phyloP scores from a whole-genome alignment of 2,329 filamentous ascomycete species.

The Sordariomycetes sp. region DNA sequence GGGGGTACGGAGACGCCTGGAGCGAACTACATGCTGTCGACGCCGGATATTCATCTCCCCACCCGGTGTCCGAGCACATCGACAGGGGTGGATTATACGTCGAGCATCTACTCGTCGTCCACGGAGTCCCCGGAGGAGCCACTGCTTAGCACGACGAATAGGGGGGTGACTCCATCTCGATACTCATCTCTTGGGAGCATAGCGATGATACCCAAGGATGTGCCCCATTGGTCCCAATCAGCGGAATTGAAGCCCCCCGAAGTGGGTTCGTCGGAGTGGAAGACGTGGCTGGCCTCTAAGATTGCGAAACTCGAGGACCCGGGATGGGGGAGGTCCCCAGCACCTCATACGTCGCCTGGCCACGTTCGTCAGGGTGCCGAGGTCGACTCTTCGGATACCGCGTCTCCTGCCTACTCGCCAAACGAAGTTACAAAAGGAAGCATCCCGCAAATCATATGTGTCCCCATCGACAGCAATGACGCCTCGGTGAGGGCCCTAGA shows the following conservation, averaged over 20 bases:
- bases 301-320: constrained; percentile 28
- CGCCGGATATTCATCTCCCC: background rate
- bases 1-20: background rate
- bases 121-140: background rate
- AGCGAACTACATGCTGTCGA: constrained; percentile 1
- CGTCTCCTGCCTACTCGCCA: background rate
- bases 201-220: background rate
- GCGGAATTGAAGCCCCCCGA: constrained; percentile 22
- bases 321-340: background rate
- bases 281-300: constrained; percentile 38
- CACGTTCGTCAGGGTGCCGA: constrained; percentile 37
- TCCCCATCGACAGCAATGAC: background rate
- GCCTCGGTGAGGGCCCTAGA: background rate
- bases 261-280: constrained; percentile 39
- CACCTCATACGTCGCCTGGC: constrained; percentile 12
- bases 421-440: background rate
- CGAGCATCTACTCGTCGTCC: constrained; percentile 2
- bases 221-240: constrained; percentile 10
- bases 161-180: background rate
- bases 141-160: too few relatives aligned
- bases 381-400: constrained; percentile 21
- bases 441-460: background rate
- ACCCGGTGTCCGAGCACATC: background rate
- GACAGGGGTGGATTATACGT: background rate
- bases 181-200: background rate